Percentiles rank a stretch among this genome's conserved stretches.
phyloP scores from a whole-genome alignment of 176 grass and related monocot species.

The Guadua angustifolia region DNA sequence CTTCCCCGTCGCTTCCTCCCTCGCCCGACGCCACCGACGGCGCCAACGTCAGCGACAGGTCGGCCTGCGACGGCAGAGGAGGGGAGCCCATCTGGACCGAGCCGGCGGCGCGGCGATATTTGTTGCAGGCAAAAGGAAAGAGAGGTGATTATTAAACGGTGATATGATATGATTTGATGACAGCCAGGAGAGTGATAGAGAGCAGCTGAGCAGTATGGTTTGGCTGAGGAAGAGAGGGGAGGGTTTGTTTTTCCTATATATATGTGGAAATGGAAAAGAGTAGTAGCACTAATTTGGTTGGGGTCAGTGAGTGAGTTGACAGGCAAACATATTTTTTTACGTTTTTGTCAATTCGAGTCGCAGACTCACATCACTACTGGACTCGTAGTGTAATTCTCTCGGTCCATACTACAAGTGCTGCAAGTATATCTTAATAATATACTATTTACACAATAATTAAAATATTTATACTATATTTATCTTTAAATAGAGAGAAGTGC shows the following conservation, averaged over 20 bases:
- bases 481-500: no score
- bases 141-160: not conserved
- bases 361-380: no score
- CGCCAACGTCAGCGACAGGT: constrained; percentile 75
- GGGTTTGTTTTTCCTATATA: constrained; percentile 49
- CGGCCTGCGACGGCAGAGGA: constrained; percentile 9
- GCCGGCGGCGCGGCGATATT: not conserved
- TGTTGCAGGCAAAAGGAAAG: not conserved
- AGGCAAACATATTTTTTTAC: no score
- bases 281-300: not conserved
- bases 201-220: not conserved
- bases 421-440: no score
- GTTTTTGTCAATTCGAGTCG: not conserved
- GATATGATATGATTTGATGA: constrained; percentile 27
- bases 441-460: no score
- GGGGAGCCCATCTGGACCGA: constrained; percentile 38
- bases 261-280: constrained; percentile 46
- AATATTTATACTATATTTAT: no score
- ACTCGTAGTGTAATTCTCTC: no score
- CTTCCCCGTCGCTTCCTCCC: not conserved
- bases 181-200: not conserved
- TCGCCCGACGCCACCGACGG: not conserved
- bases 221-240: constrained; percentile 6
- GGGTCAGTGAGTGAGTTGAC: not conserved
- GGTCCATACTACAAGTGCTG: no score